phyloP scores from a whole-genome alignment of 495 filamentous ascomycete species.

The Neurospora sp. region DNA sequence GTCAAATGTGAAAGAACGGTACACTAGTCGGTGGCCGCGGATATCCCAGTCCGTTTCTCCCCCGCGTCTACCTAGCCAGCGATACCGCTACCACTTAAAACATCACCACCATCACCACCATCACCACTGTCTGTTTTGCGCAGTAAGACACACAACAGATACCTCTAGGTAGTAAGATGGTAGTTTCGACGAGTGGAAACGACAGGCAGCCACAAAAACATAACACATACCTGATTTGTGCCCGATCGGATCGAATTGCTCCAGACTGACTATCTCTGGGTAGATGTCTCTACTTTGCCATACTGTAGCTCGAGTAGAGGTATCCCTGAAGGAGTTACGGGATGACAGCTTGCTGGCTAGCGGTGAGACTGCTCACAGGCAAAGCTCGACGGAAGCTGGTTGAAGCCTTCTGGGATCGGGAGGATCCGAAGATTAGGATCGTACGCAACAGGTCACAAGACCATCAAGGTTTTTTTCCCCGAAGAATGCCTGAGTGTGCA shows the following conservation, averaged over 20 bases:
- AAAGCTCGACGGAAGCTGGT: neutral
- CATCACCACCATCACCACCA: neutral
- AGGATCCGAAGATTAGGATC: slow-evolving; percentile 8
- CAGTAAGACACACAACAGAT: neutral
- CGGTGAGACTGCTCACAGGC: slow-evolving; percentile 4
- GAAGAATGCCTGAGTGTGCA: neutral
- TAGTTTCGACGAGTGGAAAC: neutral
- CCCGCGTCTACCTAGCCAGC: neutral
- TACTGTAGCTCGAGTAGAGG: neutral
- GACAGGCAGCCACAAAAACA: neutral
- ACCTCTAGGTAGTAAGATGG: neutral
- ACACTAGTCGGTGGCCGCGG: neutral
- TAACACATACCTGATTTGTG: neutral
- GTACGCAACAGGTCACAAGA: slow-evolving; percentile 10
- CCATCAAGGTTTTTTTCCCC: slow-evolving; percentile 7
- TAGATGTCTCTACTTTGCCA: neutral
- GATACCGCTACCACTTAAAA: neutral
- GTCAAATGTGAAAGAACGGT: neutral
- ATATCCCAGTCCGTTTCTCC: neutral
- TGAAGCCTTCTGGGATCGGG: neutral
- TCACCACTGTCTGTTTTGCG: neutral
- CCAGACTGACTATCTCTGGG: neutral
- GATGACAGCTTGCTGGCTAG: neutral
- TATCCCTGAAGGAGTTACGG: neutral
- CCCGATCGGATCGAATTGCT: neutral